Conservation (phyloP, 2,329 filamentous ascomycete genomes). For the Fusarium fujikuroi region DNA sequence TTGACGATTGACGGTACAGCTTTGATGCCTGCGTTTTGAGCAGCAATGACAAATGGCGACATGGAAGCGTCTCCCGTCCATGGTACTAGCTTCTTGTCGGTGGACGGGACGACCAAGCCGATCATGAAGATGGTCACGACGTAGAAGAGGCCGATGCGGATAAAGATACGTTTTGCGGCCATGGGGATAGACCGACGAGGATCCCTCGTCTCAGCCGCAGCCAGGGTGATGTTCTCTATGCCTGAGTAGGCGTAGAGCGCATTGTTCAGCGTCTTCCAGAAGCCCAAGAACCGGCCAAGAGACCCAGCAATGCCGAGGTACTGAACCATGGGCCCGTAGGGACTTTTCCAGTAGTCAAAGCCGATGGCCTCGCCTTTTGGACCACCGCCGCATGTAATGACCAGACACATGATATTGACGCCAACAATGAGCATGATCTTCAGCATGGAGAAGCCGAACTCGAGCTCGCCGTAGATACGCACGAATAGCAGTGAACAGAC, state of each 20-base stretch:
- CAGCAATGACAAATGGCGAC: constrained; percentile 6
- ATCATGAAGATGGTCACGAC: constrained; percentile 8
- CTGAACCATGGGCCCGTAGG: constrained; percentile 8
- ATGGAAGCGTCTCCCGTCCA: constrained; percentile 1
- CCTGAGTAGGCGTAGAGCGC: constrained; percentile 4
- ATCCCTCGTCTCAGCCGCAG: not conserved
- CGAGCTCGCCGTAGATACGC: not conserved
- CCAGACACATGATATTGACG: constrained; percentile 1
- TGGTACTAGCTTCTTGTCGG: not conserved
- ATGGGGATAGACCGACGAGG: constrained; percentile 2
- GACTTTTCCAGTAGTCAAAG: not conserved
- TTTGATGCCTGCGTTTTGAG: constrained; percentile 1
- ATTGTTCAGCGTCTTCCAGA: constrained; percentile 1
- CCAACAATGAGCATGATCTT: constrained; percentile 8
- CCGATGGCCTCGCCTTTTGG: not conserved
- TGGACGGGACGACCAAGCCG: constrained; percentile 3
- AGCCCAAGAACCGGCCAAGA: not conserved
- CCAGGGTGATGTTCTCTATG: constrained; percentile 1
- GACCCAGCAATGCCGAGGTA: not conserved
- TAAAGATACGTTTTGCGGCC: constrained; percentile 1
- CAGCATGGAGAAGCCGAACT: constrained; percentile 7
- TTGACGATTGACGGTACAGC: constrained; percentile 3
- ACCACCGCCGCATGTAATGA: constrained; percentile 5
- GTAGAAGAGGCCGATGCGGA: constrained; percentile 1
- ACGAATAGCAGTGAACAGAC: not conserved